A percentile compares a stretch with the other conserved stretches of the same genome.
phyloP scores from a whole-genome alignment of 306 rosid genomes.

The Leucaena leucocephala region DNA sequence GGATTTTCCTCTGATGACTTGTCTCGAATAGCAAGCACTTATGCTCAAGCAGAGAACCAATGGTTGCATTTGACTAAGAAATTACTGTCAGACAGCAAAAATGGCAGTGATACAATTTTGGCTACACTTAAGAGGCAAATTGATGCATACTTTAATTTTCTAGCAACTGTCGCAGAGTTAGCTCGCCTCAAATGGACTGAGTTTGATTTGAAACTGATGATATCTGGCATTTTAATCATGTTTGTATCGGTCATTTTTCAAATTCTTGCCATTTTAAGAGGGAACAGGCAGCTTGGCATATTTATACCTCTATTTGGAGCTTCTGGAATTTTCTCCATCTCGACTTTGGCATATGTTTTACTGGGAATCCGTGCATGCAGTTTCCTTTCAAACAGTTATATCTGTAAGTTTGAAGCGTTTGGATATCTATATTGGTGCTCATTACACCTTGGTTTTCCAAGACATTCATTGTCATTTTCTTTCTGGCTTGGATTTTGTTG shows the following conservation, averaged over 20 bases:
- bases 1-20: conserved; percentile 91
- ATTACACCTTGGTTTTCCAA: conserved; percentile 17
- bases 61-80: conserved; percentile 63
- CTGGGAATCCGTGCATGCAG: conserved; percentile 81
- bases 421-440: neutral
- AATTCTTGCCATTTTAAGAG: conserved; percentile 60
- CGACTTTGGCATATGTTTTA: conserved; percentile 60
- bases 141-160: conserved; percentile 66
- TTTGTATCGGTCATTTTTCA: conserved; percentile 66
- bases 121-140: conserved; percentile 70
- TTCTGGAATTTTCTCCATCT: conserved; percentile 48
- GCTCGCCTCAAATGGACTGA: conserved; percentile 99
- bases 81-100: conserved; percentile 45
- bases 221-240: conserved; percentile 76
- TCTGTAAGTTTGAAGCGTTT: conserved; percentile 66
- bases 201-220: conserved; percentile 86
- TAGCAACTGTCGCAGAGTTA: conserved; percentile 73
- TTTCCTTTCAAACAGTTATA: conserved; percentile 89
- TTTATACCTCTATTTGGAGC: conserved; percentile 49
- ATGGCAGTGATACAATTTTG: conserved; percentile 45
- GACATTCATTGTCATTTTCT: conserved; percentile 29
- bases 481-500: conserved; percentile 39
- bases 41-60: conserved; percentile 67
- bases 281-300: conserved; percentile 49
- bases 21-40: conserved; percentile 54